Conservation (phyloP, 208 protist genomes). For the Trypanosoma cruzi region DNA sequence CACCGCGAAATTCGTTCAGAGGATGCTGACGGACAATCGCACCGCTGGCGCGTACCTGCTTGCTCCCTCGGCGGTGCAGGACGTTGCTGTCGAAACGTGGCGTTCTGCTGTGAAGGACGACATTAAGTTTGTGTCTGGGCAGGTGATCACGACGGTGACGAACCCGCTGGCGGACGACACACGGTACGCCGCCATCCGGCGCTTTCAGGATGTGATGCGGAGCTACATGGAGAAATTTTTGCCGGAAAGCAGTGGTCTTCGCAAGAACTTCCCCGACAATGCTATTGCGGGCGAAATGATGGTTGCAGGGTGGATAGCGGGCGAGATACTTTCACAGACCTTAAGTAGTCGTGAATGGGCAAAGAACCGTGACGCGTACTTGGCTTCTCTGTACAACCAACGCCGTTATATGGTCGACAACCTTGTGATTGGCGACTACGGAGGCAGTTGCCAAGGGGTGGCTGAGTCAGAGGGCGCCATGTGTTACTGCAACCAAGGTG, state of each 20-base stretch:
- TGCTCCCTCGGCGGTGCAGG: conserved; percentile 1
- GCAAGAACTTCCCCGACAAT: no score
- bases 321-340: no score
- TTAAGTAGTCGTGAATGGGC: no score
- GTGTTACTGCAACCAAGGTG: no score
- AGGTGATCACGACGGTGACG: no score
- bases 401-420: conserved; percentile 44
- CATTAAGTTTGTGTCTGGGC: conserved; percentile 1
- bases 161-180: conserved; percentile 27
- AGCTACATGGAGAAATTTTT: conserved; percentile 12
- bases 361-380: conserved; percentile 5
- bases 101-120: not conserved
- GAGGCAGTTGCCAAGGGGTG: conserved; percentile 47
- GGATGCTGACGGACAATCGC: conserved; percentile 26
- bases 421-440: conserved; percentile 51
- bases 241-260: not conserved
- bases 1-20: conserved; percentile 18
- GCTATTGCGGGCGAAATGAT: no score
- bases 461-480: no score
- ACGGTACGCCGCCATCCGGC: conserved; percentile 13
- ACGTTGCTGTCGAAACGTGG: not conserved
- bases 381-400: conserved; percentile 31
- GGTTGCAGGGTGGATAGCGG: no score
- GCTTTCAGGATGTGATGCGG: conserved; percentile 25
- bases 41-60: conserved; percentile 16